Base-by-base conservation (phyloP, 495 filamentous ascomycete genomes). In the Thermochaetoides thermophila region DNA sequence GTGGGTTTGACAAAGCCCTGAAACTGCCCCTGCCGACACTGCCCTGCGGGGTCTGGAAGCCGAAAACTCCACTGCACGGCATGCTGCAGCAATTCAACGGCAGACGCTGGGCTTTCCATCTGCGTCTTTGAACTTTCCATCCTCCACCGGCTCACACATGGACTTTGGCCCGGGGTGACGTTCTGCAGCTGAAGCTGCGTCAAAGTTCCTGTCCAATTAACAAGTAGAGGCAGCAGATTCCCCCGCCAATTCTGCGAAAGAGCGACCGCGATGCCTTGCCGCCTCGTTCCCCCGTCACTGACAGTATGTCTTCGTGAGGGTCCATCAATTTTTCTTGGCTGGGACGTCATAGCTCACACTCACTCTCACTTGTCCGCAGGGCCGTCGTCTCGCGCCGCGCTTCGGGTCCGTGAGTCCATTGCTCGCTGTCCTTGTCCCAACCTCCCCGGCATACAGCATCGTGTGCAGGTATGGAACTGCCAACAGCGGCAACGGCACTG, bases 361-460 rank as follows among this genome's bases (percentile, higher is more conserved):
- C 12, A 17, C 34, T 49, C 13, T n/a, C 25, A 20, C 37, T 49
- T 48, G 45, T n/a, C n/a, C n/a, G n/a, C n/a, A n/a, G n/a, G n/a
- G n/a, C n/a, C n/a, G 50, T 31, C 40, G 38, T 24, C 45, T 49
- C 35, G 37, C 32, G 29, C 41, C 40, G 34, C 43, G 32, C 36
- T 29, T 29, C 5, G 26, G 31, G 21, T 38, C 35, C 9, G 16
- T 37, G 27, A 20, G 22, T 2, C 38, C 40, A 5, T 15, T 34
- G 11, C 23, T 42, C 26, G 12, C 25, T n/a, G n/a, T 25, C 14
- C 33, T 20, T 4, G 5, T 35, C 26, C 21, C 19, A 8, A 12
- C 17, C 17, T 35, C 37, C 13, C 18, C 27, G 11, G n/a, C 29
- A 17, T 29, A 17, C 17, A 23, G 14, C 17, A 26, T 8, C 7